Base-by-base conservation (phyloP, 176 grass and related monocot genomes). In the Oropetium thomaeum region DNA sequence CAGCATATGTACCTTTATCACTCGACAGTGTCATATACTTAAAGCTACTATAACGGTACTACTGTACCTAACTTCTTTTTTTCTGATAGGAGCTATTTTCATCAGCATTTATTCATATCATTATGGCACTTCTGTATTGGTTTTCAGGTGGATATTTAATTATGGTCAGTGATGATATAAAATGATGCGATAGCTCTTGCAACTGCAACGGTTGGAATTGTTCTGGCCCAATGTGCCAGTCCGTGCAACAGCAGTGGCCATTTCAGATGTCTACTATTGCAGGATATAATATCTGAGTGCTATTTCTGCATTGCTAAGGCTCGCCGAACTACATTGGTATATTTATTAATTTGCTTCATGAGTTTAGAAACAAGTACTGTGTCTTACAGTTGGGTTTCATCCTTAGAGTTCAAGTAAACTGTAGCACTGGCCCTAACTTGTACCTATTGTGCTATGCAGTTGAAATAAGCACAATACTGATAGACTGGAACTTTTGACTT, bases 111-210 rank as follows among this genome's bases (percentile, higher is more conserved):
- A n/a, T n/a, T 70, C 28, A n/a, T n/a, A n/a, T n/a, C n/a, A 75
- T 79, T 57, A 37, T 84, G 22, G 17, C 38, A 57, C 20, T 8
- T 17, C 59, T 38, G 12, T 80, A 47, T 80, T 62, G 59, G 6
- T 59, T 61, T 84, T 8, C 84, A 97, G 95, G 80, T 74, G 90
- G 88, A 67, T 90, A 91, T 57, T 83, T 98, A 81, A 98, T 98
- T 85, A 98, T 98, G 95, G 95, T 98, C 7, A 91, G 95, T 69
- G 95, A 98, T 85, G 95, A 91, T 70, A 98, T 98, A 82, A 98
- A n/a, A 98, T 83, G 95, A 98, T 79, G 95, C 95, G 8, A 90
- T 91, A 71, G 95, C 91, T 58, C 91, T 98, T 51, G 95, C 95
- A 39, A 91, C 95, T 79, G 83, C 95, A 78, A 98, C 95, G 41